Evolutionary conservation across 768 basidiomycete species (phyloP).

Genomic region (Panaeolus papilionaceus): DNA sequence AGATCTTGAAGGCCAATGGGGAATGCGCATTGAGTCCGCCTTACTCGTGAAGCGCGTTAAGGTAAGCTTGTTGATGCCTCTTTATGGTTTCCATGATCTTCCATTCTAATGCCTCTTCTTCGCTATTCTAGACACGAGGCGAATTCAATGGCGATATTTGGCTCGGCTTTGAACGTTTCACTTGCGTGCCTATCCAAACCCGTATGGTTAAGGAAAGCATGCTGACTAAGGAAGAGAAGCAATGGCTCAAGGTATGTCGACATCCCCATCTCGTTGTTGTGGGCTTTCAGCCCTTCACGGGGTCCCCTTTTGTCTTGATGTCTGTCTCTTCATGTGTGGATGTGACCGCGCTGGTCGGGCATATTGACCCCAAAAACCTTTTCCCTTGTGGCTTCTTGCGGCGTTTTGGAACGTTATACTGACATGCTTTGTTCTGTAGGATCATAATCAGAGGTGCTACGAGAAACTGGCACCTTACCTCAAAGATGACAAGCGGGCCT

Average conservation of each 20-base stretch:
- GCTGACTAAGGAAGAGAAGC: constrained; percentile 84
- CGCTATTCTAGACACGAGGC: constrained; percentile 61
- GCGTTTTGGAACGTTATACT: background rate
- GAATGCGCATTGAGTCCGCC: constrained; percentile 92
- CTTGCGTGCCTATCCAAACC: constrained; percentile 93
- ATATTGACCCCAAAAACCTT: background rate
- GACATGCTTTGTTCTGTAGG: constrained; percentile 45
- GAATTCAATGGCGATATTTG: constrained; percentile 78
- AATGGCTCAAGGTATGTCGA: constrained; percentile 77
- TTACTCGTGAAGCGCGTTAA: constrained; percentile 71
- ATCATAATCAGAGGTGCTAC: constrained; percentile 80
- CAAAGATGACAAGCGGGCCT: constrained; percentile 79
- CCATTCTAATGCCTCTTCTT: constrained; percentile 7
- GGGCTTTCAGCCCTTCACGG: background rate
- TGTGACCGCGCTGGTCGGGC: background rate
- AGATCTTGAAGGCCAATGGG: constrained; percentile 84
- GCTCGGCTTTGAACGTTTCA: constrained; percentile 92
- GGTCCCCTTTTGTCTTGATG: background rate
- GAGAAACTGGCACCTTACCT: constrained; percentile 69
- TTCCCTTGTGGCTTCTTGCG: constrained; percentile 1
- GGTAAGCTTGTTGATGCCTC: constrained; percentile 39
- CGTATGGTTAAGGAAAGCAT: constrained; percentile 85
- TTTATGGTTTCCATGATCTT: constrained; percentile 13
- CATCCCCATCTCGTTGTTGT: constrained; percentile 19
- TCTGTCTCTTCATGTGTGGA: background rate